Conservation (phyloP, 257 asterid species). For the Handroanthus guayacan region DNA sequence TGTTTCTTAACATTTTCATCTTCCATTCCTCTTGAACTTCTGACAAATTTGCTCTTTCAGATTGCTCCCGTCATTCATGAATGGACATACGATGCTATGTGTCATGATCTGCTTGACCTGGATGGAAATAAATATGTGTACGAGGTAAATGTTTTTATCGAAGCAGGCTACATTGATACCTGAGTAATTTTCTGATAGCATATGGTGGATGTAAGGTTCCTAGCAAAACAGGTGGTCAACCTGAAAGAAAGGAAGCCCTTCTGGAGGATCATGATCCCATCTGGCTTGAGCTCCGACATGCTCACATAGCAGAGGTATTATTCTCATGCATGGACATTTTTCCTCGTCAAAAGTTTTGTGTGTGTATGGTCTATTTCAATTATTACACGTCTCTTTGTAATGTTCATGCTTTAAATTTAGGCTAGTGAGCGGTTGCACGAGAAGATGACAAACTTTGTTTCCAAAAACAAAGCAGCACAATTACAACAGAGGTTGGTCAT, state of each 20-base stretch:
- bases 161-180: slow-evolving; percentile 26
- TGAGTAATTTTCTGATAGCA: slow-evolving; percentile 40
- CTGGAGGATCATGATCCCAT: slow-evolving; percentile 92
- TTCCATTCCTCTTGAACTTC: slow-evolving; percentile 2
- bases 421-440: slow-evolving; percentile 89
- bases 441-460: slow-evolving; percentile 81
- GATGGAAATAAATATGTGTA: slow-evolving; percentile 86
- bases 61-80: slow-evolving; percentile 97
- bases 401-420: slow-evolving; percentile 50
- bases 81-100: slow-evolving; percentile 99
- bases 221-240: slow-evolving; percentile 82
- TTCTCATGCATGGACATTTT: slow-evolving; percentile 29
- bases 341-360: slow-evolving; percentile 16
- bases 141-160: slow-evolving; percentile 65
- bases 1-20: slow-evolving; percentile 1
- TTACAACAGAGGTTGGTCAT: slow-evolving; percentile 84
- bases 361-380: not conserved
- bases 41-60: slow-evolving; percentile 46
- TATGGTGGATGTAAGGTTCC: slow-evolving; percentile 62
- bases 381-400: slow-evolving; percentile 31
- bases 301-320: slow-evolving; percentile 91
- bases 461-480: slow-evolving; percentile 99
- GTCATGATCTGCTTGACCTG: slow-evolving; percentile 93
- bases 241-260: slow-evolving; percentile 85
- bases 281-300: slow-evolving; percentile 95